Conservation (phyloP, 192 early-diverging fungal species). For the Diversispora epigaea region DNA sequence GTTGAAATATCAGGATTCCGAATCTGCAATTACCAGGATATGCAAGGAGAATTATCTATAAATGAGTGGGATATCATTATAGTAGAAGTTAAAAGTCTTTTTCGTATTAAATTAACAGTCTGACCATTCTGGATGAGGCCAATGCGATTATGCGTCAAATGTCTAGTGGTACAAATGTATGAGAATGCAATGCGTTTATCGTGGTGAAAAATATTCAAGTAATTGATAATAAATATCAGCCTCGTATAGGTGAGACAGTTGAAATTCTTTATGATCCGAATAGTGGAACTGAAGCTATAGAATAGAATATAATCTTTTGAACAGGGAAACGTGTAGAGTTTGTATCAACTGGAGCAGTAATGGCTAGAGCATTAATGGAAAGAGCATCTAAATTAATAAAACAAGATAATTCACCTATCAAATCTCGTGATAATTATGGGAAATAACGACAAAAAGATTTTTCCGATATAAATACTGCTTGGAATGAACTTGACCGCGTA, state of each 20-base stretch:
- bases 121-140: constrained; percentile 6
- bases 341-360: constrained; percentile 2
- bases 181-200: constrained; percentile 25
- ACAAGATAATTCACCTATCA: too few relatives aligned
- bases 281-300: constrained; percentile 22
- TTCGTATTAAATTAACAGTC: not conserved
- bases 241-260: constrained; percentile 19
- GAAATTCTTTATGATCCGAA: constrained; percentile 22
- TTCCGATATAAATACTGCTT: too few relatives aligned
- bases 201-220: constrained; percentile 17
- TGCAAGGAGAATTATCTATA: constrained; percentile 9
- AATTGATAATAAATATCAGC: constrained; percentile 18
- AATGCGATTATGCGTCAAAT: constrained; percentile 30
- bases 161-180: not conserved
- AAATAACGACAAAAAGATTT: too few relatives aligned
- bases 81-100: constrained; percentile 12
- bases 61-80: constrained; percentile 21
- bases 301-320: constrained; percentile 21
- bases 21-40: constrained; percentile 13
- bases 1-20: not conserved
- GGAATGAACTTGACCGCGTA: too few relatives aligned
- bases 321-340: constrained; percentile 14
- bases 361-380: constrained; percentile 27
- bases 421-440: constrained; percentile 8
- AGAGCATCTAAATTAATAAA: constrained; percentile 1